Evolutionary conservation across 2,329 filamentous ascomycete species (phyloP).

Genomic region (Cercospora zeae-maydis): DNA sequence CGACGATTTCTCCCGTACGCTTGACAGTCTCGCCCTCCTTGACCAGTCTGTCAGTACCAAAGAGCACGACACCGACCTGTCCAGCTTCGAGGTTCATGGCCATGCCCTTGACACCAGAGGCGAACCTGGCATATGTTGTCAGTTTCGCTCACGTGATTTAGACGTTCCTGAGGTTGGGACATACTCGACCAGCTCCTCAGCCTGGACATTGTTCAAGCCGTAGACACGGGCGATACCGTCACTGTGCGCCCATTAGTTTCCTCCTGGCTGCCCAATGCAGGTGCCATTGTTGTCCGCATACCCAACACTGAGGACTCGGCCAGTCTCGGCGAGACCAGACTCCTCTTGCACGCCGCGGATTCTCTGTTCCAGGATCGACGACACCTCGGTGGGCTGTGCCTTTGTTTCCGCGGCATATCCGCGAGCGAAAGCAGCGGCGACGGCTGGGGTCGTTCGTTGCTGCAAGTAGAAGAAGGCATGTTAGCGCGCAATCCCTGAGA

Average conservation of each 20-base stretch:
- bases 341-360: slow-evolving; percentile 99
- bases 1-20: slow-evolving; percentile 99
- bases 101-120: slow-evolving; percentile 99
- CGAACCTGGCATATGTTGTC: slow-evolving; percentile 65
- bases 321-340: slow-evolving; percentile 93
- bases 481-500: slow-evolving; percentile 43
- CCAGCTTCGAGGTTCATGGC: slow-evolving; percentile 99
- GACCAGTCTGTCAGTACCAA: slow-evolving; percentile 99
- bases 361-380: slow-evolving; percentile 98
- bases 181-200: slow-evolving; percentile 99
- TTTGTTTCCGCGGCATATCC: slow-evolving; percentile 91
- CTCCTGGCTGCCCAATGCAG: neutral
- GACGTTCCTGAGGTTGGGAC: neutral
- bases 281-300: slow-evolving; percentile 56
- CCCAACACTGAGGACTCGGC: slow-evolving; percentile 97
- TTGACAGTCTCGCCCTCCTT: slow-evolving; percentile 99
- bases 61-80: slow-evolving; percentile 99
- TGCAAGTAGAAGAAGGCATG: slow-evolving; percentile 53
- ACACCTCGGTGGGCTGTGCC: slow-evolving; percentile 95
- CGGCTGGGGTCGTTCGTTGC: slow-evolving; percentile 82
- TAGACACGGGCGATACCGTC: slow-evolving; percentile 99
- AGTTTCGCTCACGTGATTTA: slow-evolving; percentile 16
- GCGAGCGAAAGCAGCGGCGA: slow-evolving; percentile 67
- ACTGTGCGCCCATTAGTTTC: slow-evolving; percentile 53
- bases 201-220: slow-evolving; percentile 99